These are phyloP conservation scores for Xylariaceae sp. DNA, from an alignment of 2,329 filamentous ascomycete genomes.

Conservation along the genomic window DNA sequence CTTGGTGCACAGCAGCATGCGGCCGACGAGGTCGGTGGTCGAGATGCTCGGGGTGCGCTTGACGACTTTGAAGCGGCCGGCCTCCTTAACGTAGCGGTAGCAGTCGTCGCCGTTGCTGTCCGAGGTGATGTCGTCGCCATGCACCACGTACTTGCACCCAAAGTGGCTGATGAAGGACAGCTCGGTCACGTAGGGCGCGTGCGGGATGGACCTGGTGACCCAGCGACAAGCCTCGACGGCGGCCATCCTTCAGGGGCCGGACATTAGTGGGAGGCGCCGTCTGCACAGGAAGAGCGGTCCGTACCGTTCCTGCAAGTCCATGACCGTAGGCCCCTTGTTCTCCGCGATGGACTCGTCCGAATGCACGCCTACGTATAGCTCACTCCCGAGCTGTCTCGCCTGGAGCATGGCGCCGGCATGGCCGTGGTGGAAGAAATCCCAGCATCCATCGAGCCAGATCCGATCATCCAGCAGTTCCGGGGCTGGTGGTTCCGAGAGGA, in stretches of 20 bases:
- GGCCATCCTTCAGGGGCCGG: slow-evolving; percentile 51
- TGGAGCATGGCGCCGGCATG: slow-evolving; percentile 97
- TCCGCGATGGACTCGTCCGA: slow-evolving; percentile 91
- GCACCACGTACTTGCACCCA: slow-evolving; percentile 90
- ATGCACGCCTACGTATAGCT: slow-evolving; percentile 88
- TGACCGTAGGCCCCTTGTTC: slow-evolving; percentile 97
- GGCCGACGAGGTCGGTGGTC: slow-evolving; percentile 93
- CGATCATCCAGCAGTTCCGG: slow-evolving; percentile 57
- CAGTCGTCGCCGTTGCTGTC: slow-evolving; percentile 92
- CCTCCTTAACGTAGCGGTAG: slow-evolving; percentile 95
- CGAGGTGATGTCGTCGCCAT: slow-evolving; percentile 95
- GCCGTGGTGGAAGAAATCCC: slow-evolving; percentile 98
- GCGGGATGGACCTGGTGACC: slow-evolving; percentile 75
- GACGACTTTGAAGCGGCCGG: slow-evolving; percentile 90
- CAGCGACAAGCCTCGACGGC: slow-evolving; percentile 94
- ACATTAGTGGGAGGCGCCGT: slow-evolving; percentile 17
- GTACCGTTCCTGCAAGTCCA: slow-evolving; percentile 83
- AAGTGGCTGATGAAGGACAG: slow-evolving; percentile 93
- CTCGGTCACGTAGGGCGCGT: slow-evolving; percentile 90
- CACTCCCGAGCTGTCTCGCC: slow-evolving; percentile 80
- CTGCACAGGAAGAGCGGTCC: slow-evolving; percentile 12
- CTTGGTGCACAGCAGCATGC: slow-evolving; percentile 94
- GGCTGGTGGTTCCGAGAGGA: slow-evolving; percentile 30
- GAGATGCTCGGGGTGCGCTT: slow-evolving; percentile 95
- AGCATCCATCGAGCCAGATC: slow-evolving; percentile 98